Percentiles rank a stretch among this genome's conserved stretches.
phyloP scores from a whole-genome alignment of 208 protist species.

The Acanthamoeba divionensis region DNA sequence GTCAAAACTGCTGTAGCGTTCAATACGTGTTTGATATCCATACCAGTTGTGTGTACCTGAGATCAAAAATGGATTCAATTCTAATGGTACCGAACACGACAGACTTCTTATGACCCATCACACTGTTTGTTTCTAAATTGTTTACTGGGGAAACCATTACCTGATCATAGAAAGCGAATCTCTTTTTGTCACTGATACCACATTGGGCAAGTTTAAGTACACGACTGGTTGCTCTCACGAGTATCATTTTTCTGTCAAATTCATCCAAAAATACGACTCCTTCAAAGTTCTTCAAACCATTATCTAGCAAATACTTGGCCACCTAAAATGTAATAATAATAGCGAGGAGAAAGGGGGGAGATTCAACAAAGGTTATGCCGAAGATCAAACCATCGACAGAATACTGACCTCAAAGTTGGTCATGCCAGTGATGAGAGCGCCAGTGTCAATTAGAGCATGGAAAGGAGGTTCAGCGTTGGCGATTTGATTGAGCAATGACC shows the following conservation, averaged over 20 bases:
- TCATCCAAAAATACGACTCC: constrained; percentile 93
- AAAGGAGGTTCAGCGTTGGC: constrained; percentile 81
- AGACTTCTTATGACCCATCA: too few species aligned
- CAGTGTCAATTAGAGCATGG: constrained; percentile 92
- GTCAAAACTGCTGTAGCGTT: constrained; percentile 90
- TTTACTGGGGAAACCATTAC: too few species aligned
- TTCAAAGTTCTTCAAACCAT: constrained; percentile 83
- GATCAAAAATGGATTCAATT: neutral
- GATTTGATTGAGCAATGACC: constrained; percentile 87
- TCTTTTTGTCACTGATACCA: constrained; percentile 85
- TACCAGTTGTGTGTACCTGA: constrained; percentile 93
- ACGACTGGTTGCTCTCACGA: constrained; percentile 85
- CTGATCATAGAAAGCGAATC: constrained; percentile 92
- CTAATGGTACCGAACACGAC: too few species aligned
- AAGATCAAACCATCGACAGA: neutral
- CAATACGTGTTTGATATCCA: constrained; percentile 91
- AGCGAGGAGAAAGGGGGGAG: constrained; percentile 85
- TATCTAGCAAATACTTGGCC: constrained; percentile 84
- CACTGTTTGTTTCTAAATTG: too few species aligned
- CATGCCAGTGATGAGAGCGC: constrained; percentile 94
- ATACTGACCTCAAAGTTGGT: constrained; percentile 83
- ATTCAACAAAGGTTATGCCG: neutral
- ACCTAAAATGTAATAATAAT: constrained; percentile 90
- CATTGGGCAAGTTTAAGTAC: constrained; percentile 88
- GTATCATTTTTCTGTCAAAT: constrained; percentile 89